Evolutionary conservation across 1,139 yeast genomes (phyloP), one percentile per base, ranked within the genome.

Genomic region (Zygoascus sp.): DNA sequence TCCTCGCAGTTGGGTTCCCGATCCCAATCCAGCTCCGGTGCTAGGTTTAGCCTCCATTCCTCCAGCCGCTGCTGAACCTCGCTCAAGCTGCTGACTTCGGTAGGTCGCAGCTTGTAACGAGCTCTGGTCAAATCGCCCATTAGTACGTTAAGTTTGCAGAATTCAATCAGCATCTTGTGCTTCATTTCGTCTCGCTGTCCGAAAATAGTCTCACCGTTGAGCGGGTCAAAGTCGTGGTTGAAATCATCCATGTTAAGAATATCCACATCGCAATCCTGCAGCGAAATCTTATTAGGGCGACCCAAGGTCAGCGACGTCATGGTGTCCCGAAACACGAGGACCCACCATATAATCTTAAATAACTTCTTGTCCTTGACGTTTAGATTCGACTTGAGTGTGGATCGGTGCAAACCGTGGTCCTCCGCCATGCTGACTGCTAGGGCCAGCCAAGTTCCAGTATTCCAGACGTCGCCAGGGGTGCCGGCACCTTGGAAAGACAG

Each of bases 371-470:
- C 54, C 4, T 40, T 34, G 5, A 42, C 37, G 13, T 25, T 44
- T 44, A 50, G 35, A 27, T 50, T 42, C 5, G 49, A 40, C 11
- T 41, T 37, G 16, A 42, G 15, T n/a, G 45, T 42, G 1, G 54
- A 50, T 20, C 53, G 40, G 32, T 51, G 54, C 37, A 51, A 48
- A 2, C 54, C 54, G 15, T 50, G 44, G 27, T 51, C 51, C 17
- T 51, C 53, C 1, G 53, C 53, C 21, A 48, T 44, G 19, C 36
- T 45, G 4, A 50, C 27, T 3, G 54, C 54, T 19, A 51, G 34
- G 5, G 45, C 47, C 5, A 51, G 32, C 54, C 54, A 51, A 2
- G 52, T 32, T 5, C 54, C 23, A 15, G 40, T 43, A 28, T 50
- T 48, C 53, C 51, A 51, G 3, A 48, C 51, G 27, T 44, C 45